A percentile compares a stretch with the other conserved stretches of the same genome.
phyloP scores from a whole-genome alignment of 805 yeast species.

The Myxozyma udenii region DNA sequence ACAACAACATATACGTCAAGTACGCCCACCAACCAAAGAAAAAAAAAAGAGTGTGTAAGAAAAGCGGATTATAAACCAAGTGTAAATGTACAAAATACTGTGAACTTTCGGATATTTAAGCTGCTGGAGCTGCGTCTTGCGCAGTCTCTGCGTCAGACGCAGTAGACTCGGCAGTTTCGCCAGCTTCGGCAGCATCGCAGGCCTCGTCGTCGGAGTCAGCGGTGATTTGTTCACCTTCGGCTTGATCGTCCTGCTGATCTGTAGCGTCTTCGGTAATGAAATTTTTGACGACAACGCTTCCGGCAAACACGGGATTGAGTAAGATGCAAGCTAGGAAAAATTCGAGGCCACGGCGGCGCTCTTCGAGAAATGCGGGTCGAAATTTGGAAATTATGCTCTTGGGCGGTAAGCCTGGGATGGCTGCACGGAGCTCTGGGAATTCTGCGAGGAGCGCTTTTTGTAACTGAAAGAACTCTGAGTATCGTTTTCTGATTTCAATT shows the following conservation, averaged over 20 bases:
- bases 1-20: no score
- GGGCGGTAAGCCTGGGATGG: constrained; percentile 49
- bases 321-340: constrained; percentile 46
- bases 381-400: constrained; percentile 40
- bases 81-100: no score
- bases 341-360: constrained; percentile 45
- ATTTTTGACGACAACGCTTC: constrained; percentile 37
- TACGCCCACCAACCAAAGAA: no score
- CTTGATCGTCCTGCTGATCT: no score
- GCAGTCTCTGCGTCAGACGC: neutral
- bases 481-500: constrained; percentile 34
- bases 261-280: no score
- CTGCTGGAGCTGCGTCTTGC: neutral
- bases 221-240: no score
- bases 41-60: no score
- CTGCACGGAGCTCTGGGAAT: constrained; percentile 41
- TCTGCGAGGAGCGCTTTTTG: constrained; percentile 41
- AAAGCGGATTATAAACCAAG: no score
- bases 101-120: no score
- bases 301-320: constrained; percentile 44
- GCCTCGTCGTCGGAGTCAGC: no score
- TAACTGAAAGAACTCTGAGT: constrained; percentile 58
- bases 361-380: constrained; percentile 39
- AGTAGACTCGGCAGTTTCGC: neutral
- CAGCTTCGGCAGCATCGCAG: neutral